Base-by-base conservation (phyloP, 169 alveolate species). In the Eimeria tenella region DNA sequence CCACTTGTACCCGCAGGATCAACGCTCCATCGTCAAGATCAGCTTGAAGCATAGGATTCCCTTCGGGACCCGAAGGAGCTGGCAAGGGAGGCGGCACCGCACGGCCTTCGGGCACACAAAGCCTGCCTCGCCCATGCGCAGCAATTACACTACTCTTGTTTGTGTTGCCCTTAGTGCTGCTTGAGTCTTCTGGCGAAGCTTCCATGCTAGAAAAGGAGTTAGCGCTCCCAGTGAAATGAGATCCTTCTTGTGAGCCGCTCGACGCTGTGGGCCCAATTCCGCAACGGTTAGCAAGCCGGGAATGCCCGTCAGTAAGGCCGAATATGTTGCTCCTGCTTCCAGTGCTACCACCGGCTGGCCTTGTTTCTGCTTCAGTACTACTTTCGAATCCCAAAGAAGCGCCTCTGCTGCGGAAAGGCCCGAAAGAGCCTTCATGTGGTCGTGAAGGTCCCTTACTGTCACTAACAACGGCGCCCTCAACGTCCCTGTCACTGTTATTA, bases 81-180 rank as follows among this genome's bases (percentile, higher is more conserved):
- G 93, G 93, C 58, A 87, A 42, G n/a, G 93, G 93, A 21, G 93
- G 93, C 6, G 93, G 93, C 7, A 71, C 75, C 62, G 86, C 55
- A 58, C n/a, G 58, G 62, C 93, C 93, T 74, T 87, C 93, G 7
- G 93, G 77, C n/a, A 49, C 53, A 58, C 49, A 87, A 17, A 87
- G 86, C 25, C 93, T 42, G 60, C 65, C 58, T 50, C 93, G 70
- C 49, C 93, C 93, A 4, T 70, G 74, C 63, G 50, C 73, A 13
- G 93, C 93, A 8, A 87, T 55, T 71, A 70, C 79, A 60, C 90
- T 65, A 58, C 75, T 21, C 19, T 73, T 10, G 53, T 19, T 21
- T 6, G 55, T 21, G 53, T 73, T 21, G 52, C 74, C 53, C 23
- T 75, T 60, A 60, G 77, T 62, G 88, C 88, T 50, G 71, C 50